phyloP scores from a whole-genome alignment of 2,329 filamentous ascomycete genomes.

The Scedosporium boydii region DNA sequence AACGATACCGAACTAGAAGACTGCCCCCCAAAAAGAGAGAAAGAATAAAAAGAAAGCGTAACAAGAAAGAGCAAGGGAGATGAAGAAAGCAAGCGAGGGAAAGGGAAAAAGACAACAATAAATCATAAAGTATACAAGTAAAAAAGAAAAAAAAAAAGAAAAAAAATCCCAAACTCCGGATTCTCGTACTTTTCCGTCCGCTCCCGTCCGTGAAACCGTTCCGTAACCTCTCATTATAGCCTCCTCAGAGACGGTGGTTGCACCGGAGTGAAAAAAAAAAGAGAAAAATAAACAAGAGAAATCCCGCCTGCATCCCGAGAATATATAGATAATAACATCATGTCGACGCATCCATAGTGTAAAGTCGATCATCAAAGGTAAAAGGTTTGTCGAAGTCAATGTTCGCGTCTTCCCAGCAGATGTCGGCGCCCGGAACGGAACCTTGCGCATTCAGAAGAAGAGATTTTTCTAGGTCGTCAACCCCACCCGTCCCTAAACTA shows the following conservation, averaged over 20 bases:
- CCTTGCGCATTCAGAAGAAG: slow-evolving; percentile 17
- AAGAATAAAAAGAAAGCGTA: not conserved
- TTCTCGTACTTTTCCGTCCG: not conserved
- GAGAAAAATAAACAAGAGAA: not conserved
- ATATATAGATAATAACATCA: not conserved
- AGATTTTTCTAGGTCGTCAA: not conserved
- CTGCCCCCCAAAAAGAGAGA: not conserved
- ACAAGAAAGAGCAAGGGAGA: not conserved
- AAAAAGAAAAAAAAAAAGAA: not conserved
- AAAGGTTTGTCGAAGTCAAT: slow-evolving; percentile 44
- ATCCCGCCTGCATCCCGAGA: not conserved
- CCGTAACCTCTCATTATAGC: not conserved
- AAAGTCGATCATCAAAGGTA: slow-evolving; percentile 34
- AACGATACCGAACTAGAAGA: not conserved
- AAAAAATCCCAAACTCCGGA: not conserved
- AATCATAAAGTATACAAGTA: not conserved
- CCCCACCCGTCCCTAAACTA: not conserved
- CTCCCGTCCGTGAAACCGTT: not conserved
- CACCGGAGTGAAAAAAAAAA: not conserved
- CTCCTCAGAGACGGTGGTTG: too few species aligned
- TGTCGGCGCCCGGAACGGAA: slow-evolving; percentile 16
- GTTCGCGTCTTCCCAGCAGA: slow-evolving; percentile 41
- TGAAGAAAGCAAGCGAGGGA: not conserved
- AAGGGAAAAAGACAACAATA: not conserved
- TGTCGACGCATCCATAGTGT: slow-evolving; percentile 21